These are phyloP conservation scores for Albifimbria verrucaria DNA, from an alignment of 2,329 filamentous ascomycete species.

Conservation along the genomic window DNA sequence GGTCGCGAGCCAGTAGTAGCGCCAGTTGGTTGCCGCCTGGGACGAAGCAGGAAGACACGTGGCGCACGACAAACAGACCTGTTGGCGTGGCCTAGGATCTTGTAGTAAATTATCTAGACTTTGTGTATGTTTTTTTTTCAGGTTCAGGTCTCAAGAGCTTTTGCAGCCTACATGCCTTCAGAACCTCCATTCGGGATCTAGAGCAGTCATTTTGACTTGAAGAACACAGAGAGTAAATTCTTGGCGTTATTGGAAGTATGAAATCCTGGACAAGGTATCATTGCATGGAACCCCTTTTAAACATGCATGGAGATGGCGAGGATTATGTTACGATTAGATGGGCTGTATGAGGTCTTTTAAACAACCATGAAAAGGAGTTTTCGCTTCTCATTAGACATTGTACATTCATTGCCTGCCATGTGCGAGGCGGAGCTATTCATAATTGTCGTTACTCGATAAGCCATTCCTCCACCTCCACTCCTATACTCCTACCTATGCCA, in stretches of 20 bases:
- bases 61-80: slow-evolving; percentile 46
- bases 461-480: slow-evolving; percentile 78
- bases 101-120: neutral
- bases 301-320: neutral
- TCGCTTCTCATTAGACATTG: neutral
- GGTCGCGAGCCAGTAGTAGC: slow-evolving; percentile 36
- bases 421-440: neutral
- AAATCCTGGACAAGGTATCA: neutral
- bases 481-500: slow-evolving; percentile 67
- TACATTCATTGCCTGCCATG: neutral
- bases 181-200: neutral
- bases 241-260: neutral
- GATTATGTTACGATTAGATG: neutral
- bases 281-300: neutral
- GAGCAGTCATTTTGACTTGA: neutral
- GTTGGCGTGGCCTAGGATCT: neutral
- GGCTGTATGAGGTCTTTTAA: neutral
- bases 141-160: too few species aligned
- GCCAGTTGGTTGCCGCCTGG: slow-evolving; percentile 69
- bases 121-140: neutral
- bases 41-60: slow-evolving; percentile 84
- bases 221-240: neutral
- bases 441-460: slow-evolving; percentile 54
- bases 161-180: too few species aligned
- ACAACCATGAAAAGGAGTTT: neutral